These are phyloP conservation scores for Taiozyma sp. DNA, from an alignment of 1,139 yeast genomes.

Conservation along the genomic window DNA sequence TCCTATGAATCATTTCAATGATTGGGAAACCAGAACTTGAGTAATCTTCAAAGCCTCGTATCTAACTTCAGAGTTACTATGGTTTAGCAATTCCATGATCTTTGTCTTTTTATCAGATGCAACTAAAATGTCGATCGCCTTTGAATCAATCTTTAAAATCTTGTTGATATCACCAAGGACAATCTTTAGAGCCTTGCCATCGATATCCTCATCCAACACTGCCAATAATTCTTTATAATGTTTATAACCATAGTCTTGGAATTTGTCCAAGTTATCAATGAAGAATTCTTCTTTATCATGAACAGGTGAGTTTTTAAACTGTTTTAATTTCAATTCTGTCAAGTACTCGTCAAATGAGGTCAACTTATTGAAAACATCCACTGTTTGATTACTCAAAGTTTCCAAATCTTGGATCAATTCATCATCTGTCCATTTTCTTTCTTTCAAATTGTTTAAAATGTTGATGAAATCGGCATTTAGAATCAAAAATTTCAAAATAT, in stretches of 20 bases:
- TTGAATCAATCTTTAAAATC: conserved; percentile 62
- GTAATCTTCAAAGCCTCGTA: conserved; percentile 94
- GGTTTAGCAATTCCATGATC: conserved; percentile 82
- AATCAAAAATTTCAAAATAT: conserved; percentile 56
- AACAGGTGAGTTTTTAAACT: conserved; percentile 88
- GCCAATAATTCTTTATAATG: conserved; percentile 51
- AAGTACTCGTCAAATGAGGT: conserved; percentile 92
- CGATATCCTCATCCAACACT: conserved; percentile 31
- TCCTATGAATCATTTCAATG: conserved; percentile 28
- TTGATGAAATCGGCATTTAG: conserved; percentile 74
- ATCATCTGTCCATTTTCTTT: conserved; percentile 92
- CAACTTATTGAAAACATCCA: conserved; percentile 68
- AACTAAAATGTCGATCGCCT: conserved; percentile 43
- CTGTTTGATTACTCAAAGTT: conserved; percentile 50
- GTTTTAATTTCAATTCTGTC: conserved; percentile 74
- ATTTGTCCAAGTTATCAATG: conserved; percentile 72
- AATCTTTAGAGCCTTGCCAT: conserved; percentile 25
- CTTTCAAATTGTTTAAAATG: conserved; percentile 61
- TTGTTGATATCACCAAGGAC: conserved; percentile 63
- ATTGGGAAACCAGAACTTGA: conserved; percentile 83
- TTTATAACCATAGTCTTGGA: conserved; percentile 75
- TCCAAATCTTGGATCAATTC: conserved; percentile 76
- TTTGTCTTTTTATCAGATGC: conserved; percentile 58
- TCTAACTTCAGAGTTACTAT: conserved; percentile 80
- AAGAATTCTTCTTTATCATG: conserved; percentile 87